Percentiles rank a stretch among this genome's conserved stretches.
These are phyloP conservation scores for Serpula lacrymans DNA, from an alignment of 768 basidiomycete genomes.

Conservation along the genomic window DNA sequence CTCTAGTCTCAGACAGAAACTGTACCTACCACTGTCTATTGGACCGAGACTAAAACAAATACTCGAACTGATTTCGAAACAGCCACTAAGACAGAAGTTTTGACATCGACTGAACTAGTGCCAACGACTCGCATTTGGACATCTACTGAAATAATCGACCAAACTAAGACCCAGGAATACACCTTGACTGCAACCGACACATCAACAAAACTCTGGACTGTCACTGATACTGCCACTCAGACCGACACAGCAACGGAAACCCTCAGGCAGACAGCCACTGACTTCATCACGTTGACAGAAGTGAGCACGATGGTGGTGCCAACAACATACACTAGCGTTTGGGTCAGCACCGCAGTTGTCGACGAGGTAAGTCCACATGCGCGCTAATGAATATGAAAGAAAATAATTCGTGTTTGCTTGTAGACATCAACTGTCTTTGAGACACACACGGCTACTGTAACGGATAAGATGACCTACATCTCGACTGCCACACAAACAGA, in stretches of 20 bases:
- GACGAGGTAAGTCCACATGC: constrained; percentile 47
- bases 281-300: constrained; percentile 53
- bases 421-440: constrained; percentile 57
- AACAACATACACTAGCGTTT: constrained; percentile 54
- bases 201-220: constrained; percentile 39
- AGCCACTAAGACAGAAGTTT: constrained; percentile 18
- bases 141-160: constrained; percentile 62
- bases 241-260: constrained; percentile 49
- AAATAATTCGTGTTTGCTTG: constrained; percentile 5
- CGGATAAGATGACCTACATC: constrained; percentile 30
- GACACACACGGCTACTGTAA: constrained; percentile 33
- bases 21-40: constrained; percentile 34
- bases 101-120: constrained; percentile 49
- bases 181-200: constrained; percentile 21
- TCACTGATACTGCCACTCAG: constrained; percentile 54
- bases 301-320: constrained; percentile 51
- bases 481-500: constrained; percentile 50
- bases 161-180: constrained; percentile 34
- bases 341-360: constrained; percentile 52
- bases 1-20: constrained; percentile 33
- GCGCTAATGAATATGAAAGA: neutral
- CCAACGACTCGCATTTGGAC: constrained; percentile 67
- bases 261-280: constrained; percentile 50
- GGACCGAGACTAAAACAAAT: constrained; percentile 27
- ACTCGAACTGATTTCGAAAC: constrained; percentile 12